These are phyloP conservation scores for Spathaspora girioi DNA, from an alignment of 805 yeast species.

Conservation along the genomic window DNA sequence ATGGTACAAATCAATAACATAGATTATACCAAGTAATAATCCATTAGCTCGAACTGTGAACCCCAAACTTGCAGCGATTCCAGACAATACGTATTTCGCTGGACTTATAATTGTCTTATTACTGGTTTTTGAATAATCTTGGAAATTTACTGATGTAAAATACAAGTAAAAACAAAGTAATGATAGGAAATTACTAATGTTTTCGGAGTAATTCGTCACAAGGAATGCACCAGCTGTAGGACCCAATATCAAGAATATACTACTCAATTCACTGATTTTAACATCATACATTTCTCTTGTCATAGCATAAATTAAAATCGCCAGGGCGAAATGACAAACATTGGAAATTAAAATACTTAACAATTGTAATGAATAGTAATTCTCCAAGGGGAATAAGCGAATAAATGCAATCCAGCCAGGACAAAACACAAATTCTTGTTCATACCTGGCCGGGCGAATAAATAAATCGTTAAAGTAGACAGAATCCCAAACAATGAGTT, in stretches of 20 bases:
- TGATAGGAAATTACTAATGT: constrained; percentile 58
- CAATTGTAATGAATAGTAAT: constrained; percentile 10
- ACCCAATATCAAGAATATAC: constrained; percentile 53
- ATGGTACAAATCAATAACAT: constrained; percentile 50
- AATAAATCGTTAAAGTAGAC: constrained; percentile 69
- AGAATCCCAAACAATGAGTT: constrained; percentile 78
- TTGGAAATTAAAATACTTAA: constrained; percentile 47
- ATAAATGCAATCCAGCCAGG: constrained; percentile 68
- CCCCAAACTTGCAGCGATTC: constrained; percentile 51
- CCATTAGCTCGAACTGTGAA: constrained; percentile 74
- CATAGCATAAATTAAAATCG: constrained; percentile 46
- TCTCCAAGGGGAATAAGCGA: constrained; percentile 13
- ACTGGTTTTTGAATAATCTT: constrained; percentile 12
- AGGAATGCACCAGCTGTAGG: constrained; percentile 76
- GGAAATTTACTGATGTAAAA: constrained; percentile 26
- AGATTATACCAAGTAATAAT: constrained; percentile 65
- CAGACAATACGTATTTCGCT: constrained; percentile 42
- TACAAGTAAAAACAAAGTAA: constrained; percentile 55
- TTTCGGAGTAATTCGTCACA: constrained; percentile 73
- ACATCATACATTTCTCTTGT: constrained; percentile 36
- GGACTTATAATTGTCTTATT: constrained; percentile 18
- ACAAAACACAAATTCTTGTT: constrained; percentile 89
- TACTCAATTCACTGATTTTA: constrained; percentile 19
- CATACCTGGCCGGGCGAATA: constrained; percentile 51
- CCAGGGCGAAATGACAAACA: constrained; percentile 47